Base-by-base conservation (phyloP, 2,329 filamentous ascomycete species). In the Fusarium sp. region DNA sequence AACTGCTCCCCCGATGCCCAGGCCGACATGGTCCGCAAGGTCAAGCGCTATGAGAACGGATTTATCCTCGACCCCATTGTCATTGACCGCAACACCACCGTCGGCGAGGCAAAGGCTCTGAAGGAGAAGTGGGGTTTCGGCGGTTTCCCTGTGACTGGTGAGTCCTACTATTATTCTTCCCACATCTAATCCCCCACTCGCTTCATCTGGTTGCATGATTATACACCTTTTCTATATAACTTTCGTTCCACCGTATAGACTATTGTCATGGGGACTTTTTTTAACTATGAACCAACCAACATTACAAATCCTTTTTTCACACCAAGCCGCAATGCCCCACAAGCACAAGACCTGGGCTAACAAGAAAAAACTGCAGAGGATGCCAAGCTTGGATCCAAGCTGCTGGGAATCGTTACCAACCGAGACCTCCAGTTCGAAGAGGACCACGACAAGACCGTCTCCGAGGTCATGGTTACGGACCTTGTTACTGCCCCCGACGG, bases 171-270 rank as follows among this genome's bases (percentile, higher is more conserved):
- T 53, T 47, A 53, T 67, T 62, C 65, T 62, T 70, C 40, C 64
- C 55, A 48, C 30, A 55, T 60, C 51, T 44, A 28, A 57, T 47
- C 54, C 28, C 31, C 31, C 12, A 34, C 39, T 44, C 54, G 23
- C 23, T 23, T 23, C 23, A 30, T 39, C 64, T 74, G 77, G 79
- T 84, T 84, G 75, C 79, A 83, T 94, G 93, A 97, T 97, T 96
- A 94, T 87, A 89, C 87, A 89, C 86, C 87, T 84, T 86, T 87
- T 88, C 86, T 84, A 85, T 89, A 92, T 98, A 98, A 98, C 96
- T 99, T 99, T 99, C 96, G 96, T 99, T 99, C 96, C 95, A 95
- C 96, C 94, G 94, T 88, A 97, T 91, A 89, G 92, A 93, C 91
- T 66, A 70, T 66, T 89, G 93, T 94, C 88, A 86, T 97, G 94